These are phyloP conservation scores for Hanseniaspora occidentalis DNA, from an alignment of 805 yeast genomes.

Conservation along the genomic window DNA sequence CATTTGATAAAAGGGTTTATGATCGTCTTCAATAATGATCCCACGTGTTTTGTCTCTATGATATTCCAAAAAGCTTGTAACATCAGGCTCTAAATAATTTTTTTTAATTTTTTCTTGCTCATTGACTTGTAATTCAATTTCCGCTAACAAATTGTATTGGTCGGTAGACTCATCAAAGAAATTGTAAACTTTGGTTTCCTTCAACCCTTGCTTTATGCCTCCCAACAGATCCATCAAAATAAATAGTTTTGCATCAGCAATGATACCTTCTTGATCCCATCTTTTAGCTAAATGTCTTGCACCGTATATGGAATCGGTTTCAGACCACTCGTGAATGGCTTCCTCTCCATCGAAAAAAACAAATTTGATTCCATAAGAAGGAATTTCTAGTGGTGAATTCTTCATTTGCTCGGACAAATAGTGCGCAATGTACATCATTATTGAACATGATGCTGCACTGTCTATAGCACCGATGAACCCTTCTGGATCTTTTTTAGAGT, in stretches of 20 bases:
- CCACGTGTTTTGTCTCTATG: not conserved
- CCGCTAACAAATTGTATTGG: slow-evolving; percentile 24
- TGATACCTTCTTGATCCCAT: slow-evolving; percentile 21
- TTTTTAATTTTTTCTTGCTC: slow-evolving; percentile 1
- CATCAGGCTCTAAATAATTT: not conserved
- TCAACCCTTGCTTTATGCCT: slow-evolving; percentile 8
- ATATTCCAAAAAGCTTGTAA: not conserved
- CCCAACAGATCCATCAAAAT: slow-evolving; percentile 43
- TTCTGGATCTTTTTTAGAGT: slow-evolving; percentile 34
- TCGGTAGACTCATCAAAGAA: slow-evolving; percentile 31
- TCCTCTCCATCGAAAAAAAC: slow-evolving; percentile 54
- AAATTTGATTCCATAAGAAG: slow-evolving; percentile 30
- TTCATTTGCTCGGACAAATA: slow-evolving; percentile 7
- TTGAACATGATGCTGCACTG: slow-evolving; percentile 45
- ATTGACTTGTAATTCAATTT: slow-evolving; percentile 21
- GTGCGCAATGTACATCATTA: slow-evolving; percentile 34
- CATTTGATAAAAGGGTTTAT: slow-evolving; percentile 34
- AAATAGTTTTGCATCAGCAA: slow-evolving; percentile 30
- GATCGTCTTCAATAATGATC: slow-evolving; percentile 34
- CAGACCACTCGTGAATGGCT: slow-evolving; percentile 41
- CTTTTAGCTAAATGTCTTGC: slow-evolving; percentile 34
- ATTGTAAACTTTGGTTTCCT: slow-evolving; percentile 22
- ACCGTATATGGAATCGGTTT: slow-evolving; percentile 43
- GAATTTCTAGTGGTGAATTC: slow-evolving; percentile 10
- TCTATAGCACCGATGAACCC: slow-evolving; percentile 52